phyloP scores from a whole-genome alignment of 345 rosid species.

The Murraya paniculata region DNA sequence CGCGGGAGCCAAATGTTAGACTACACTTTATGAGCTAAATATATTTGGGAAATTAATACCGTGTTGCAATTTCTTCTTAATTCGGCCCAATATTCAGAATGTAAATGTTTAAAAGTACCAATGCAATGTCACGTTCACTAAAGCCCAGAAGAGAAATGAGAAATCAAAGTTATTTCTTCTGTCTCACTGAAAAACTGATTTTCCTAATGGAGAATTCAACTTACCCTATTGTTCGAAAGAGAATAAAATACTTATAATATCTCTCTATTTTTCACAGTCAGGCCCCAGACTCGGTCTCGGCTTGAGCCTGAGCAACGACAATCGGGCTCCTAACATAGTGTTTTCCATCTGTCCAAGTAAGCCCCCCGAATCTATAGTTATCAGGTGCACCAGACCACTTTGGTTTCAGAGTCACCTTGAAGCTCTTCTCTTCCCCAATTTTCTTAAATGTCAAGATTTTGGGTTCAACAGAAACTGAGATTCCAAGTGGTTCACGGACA shows the following conservation, averaged over 20 bases:
- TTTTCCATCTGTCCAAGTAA: slow-evolving; percentile 51
- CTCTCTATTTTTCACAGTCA: neutral
- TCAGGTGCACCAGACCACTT: slow-evolving; percentile 21
- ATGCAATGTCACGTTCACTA: too few species aligned
- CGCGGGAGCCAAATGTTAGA: too few species aligned
- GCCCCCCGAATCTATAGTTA: slow-evolving; percentile 41
- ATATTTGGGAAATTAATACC: too few species aligned
- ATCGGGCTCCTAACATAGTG: slow-evolving; percentile 69
- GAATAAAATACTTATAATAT: neutral
- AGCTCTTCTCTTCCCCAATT: slow-evolving; percentile 53
- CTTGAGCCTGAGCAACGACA: slow-evolving; percentile 25
- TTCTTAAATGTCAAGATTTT: slow-evolving; percentile 33
- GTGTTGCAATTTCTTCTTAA: too few species aligned
- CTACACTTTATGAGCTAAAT: too few species aligned
- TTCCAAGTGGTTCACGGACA: slow-evolving; percentile 43
- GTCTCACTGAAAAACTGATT: too few species aligned
- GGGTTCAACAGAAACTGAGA: slow-evolving; percentile 49
- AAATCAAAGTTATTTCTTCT: too few species aligned
- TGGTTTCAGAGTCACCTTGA: slow-evolving; percentile 41
- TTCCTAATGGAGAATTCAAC: too few species aligned
- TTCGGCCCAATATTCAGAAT: too few species aligned
- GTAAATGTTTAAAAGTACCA: too few species aligned
- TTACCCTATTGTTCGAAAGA: neutral
- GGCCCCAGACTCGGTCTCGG: neutral
- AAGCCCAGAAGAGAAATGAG: too few species aligned